Conservation (phyloP, 345 rosid species). For the Camelina laxa region DNA sequence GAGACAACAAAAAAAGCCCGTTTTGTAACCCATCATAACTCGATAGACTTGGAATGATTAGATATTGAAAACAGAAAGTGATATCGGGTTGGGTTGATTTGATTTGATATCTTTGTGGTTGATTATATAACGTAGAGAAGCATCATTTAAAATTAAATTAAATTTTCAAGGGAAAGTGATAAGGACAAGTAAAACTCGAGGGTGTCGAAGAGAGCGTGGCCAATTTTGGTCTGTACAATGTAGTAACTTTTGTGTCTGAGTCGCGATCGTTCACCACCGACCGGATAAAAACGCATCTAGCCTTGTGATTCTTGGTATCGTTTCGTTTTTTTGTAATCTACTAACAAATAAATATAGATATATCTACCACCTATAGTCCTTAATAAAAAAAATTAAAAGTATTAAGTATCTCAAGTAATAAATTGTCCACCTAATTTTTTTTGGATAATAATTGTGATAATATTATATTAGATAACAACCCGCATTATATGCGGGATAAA, state of each 20-base stretch:
- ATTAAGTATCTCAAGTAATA: too few relatives aligned
- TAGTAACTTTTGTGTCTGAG: constrained; percentile 24
- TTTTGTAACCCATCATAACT: background rate
- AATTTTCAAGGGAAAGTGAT: background rate
- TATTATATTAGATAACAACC: too few relatives aligned
- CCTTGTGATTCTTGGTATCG: background rate
- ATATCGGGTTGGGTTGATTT: constrained; percentile 19
- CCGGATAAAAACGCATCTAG: constrained; percentile 25
- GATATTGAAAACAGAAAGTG: constrained; percentile 16
- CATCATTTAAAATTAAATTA: background rate
- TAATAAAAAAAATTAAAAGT: too few relatives aligned
- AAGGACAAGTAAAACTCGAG: constrained; percentile 20
- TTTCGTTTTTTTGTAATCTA: too few relatives aligned
- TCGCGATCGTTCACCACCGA: constrained; percentile 26
- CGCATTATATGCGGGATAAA: too few relatives aligned
- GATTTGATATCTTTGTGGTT: background rate
- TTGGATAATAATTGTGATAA: too few relatives aligned
- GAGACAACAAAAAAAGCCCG: constrained; percentile 11
- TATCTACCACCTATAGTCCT: too few relatives aligned
- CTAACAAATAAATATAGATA: too few relatives aligned
- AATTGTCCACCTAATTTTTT: too few relatives aligned
- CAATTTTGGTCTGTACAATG: constrained; percentile 7
- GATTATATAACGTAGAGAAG: background rate
- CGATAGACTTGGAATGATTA: background rate
- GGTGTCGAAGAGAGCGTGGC: background rate